Conservation (phyloP, 306 rosid genomes). For the Castanopsis chinensis region DNA sequence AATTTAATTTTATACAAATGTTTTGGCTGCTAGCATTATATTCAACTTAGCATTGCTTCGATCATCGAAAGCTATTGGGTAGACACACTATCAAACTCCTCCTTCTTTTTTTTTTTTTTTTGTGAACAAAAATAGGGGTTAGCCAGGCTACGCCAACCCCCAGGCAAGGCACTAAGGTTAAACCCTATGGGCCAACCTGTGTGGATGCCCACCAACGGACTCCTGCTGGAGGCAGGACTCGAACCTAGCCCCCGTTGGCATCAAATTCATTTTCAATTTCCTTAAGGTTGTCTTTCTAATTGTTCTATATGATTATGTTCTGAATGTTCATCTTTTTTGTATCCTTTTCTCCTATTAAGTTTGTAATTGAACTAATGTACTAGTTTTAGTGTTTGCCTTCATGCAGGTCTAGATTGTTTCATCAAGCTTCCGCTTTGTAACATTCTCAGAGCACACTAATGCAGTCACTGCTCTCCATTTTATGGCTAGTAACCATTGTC, state of each 20-base stretch:
- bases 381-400: slow-evolving; percentile 27
- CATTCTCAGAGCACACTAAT: slow-evolving; percentile 85
- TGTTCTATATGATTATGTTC: background rate
- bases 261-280: background rate
- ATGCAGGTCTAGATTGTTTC: slow-evolving; percentile 84
- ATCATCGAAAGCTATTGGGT: background rate
- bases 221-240: no score
- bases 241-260: no score
- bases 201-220: no score
- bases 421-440: slow-evolving; percentile 84
- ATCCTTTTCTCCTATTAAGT: background rate
- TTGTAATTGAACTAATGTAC: background rate
- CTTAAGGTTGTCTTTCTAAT: background rate
- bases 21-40: no score
- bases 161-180: no score
- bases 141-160: no score
- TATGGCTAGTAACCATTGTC: slow-evolving; percentile 67
- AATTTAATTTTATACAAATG: background rate
- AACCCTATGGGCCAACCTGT: no score
- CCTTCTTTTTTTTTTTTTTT: no score
- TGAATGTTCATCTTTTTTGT: background rate
- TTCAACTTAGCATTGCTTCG: no score
- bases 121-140: no score
- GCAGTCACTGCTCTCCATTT: slow-evolving; percentile 93
- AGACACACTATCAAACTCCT: background rate